Evolutionary conservation across 2,329 filamentous ascomycete genomes (phyloP).

Genomic region (Sarocladium brachiariae): DNA sequence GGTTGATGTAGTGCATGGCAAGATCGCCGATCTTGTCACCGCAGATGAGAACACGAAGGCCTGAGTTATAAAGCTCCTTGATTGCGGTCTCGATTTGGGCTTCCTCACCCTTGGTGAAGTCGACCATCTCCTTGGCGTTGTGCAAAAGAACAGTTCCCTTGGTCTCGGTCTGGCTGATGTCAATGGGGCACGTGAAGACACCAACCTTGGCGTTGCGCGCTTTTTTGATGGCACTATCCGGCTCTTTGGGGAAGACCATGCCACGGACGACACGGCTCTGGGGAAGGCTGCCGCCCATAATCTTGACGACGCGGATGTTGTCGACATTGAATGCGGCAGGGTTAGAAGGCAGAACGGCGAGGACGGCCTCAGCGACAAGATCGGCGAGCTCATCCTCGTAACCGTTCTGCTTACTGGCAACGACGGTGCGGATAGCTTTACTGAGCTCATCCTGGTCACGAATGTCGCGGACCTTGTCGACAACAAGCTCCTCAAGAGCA

Average conservation of each 20-base stretch:
- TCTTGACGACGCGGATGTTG: constrained; percentile 98
- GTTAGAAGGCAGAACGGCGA: constrained; percentile 93
- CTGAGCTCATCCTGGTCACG: constrained; percentile 74
- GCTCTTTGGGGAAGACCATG: constrained; percentile 96
- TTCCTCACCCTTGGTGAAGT: constrained; percentile 98
- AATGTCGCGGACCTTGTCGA: constrained; percentile 86
- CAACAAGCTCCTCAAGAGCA: constrained; percentile 76
- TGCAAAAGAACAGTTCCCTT: constrained; percentile 96
- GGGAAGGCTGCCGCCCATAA: constrained; percentile 94
- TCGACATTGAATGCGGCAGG: constrained; percentile 96
- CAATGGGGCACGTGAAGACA: constrained; percentile 93
- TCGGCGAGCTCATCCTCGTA: constrained; percentile 82
- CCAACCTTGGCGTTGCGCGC: constrained; percentile 89
- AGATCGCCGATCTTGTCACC: constrained; percentile 93
- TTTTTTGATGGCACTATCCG: constrained; percentile 89
- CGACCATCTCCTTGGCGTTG: constrained; percentile 97
- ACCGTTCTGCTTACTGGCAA: constrained; percentile 94
- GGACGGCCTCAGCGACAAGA: constrained; percentile 76
- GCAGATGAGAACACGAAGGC: constrained; percentile 83
- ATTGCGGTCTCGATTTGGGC: constrained; percentile 80
- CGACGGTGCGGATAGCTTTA: constrained; percentile 92
- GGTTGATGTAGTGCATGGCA: constrained; percentile 95
- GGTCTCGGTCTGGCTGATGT: constrained; percentile 93
- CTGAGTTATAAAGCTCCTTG: constrained; percentile 94
- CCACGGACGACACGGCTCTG: constrained; percentile 93